Evolutionary conservation across 2,329 filamentous ascomycete genomes (phyloP), one percentile per base, ranked within the genome.

Genomic region (Pseudogymnoascus sp.): DNA sequence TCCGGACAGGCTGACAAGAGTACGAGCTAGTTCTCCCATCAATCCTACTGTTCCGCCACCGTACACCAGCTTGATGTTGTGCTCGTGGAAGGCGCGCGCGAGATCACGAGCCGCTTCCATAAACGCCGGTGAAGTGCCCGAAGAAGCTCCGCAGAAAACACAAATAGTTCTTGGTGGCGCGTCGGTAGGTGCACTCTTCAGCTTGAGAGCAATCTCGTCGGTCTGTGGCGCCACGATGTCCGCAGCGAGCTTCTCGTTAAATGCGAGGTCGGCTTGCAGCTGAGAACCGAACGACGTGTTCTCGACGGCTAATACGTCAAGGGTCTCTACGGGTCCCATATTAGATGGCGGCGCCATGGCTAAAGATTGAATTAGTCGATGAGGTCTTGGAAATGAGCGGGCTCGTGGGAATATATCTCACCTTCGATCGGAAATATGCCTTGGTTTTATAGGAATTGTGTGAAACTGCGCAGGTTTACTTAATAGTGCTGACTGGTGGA

Each of bases 11-110:
- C 87, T 80, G 66, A 95, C 90, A 26, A 99, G 84, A 0, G 90
- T 92, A 68, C 86, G 87, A 48, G 94, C 90, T 1, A 60, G 15
- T 71, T 96, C 91, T 70, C 94, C 94, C 94, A 99, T 99, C 48
- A 99, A 81, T 8, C 94, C 94, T 35, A 90, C 84, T 2, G 92
- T 97, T 69, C 94, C 94, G 66, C 94, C 94, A 66, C 94, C 94
- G 74, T 97, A 99, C 65, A 97, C 91, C 5, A 99, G 83, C 8
- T 82, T 81, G 68, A 95, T 90, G 71, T 89, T 85, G 69, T 88
- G 81, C 57, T 81, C 79, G 71, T 91, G 87, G 75, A 97, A 87
- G 65, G 80, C 78, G 33, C 77, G 77, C 59, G 87, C 92, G 12
- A 97, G 84, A 28, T 82, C 75, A 37, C 86, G 86, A 2, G 94